Percentiles rank a stretch among this genome's conserved stretches.
These are phyloP conservation scores for Moelleriella libera DNA, from an alignment of 2,329 filamentous ascomycete species.

Conservation along the genomic window DNA sequence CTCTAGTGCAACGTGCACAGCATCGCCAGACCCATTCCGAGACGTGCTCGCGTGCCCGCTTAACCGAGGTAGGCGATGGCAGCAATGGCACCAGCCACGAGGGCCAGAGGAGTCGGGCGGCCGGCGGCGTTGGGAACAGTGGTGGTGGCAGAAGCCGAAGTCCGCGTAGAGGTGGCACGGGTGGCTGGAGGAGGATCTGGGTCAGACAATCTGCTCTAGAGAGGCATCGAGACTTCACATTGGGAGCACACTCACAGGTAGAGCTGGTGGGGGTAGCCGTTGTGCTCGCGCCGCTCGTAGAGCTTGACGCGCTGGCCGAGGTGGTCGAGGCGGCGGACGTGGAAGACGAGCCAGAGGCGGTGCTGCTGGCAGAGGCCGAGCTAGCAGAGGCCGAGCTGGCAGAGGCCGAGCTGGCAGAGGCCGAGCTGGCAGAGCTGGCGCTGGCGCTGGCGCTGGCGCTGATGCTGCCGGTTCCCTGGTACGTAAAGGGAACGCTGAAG, in stretches of 20 bases:
- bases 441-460: slow-evolving; percentile 1
- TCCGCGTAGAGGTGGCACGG: slow-evolving; percentile 1
- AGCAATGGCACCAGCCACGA: slow-evolving; percentile 18
- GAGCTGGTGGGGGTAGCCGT: too few relatives aligned
- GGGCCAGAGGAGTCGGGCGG: slow-evolving; percentile 16
- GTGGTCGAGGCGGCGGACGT: slow-evolving; percentile 4
- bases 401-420: slow-evolving; percentile 1
- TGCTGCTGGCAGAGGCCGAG: slow-evolving; percentile 2
- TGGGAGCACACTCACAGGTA: slow-evolving; percentile 1
- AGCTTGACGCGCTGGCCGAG: not conserved
- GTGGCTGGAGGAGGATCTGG: not conserved
- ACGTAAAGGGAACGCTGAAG: slow-evolving; percentile 18
- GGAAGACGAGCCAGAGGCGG: not conserved
- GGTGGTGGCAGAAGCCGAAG: slow-evolving; percentile 5
- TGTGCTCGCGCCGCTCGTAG: not conserved
- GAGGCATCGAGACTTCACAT: not conserved
- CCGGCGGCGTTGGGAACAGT: slow-evolving; percentile 15
- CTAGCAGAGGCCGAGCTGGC: slow-evolving; percentile 3
- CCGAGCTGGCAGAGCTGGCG: slow-evolving; percentile 3
- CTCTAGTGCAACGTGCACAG: too few relatives aligned
- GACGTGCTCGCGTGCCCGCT: too few relatives aligned
- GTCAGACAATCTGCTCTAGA: not conserved
- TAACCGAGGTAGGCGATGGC: slow-evolving; percentile 20
- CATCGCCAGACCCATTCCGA: too few relatives aligned
- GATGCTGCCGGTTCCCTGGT: slow-evolving; percentile 9